Base-by-base conservation (phyloP, 169 alveolate species). In the Babesia caballi region DNA sequence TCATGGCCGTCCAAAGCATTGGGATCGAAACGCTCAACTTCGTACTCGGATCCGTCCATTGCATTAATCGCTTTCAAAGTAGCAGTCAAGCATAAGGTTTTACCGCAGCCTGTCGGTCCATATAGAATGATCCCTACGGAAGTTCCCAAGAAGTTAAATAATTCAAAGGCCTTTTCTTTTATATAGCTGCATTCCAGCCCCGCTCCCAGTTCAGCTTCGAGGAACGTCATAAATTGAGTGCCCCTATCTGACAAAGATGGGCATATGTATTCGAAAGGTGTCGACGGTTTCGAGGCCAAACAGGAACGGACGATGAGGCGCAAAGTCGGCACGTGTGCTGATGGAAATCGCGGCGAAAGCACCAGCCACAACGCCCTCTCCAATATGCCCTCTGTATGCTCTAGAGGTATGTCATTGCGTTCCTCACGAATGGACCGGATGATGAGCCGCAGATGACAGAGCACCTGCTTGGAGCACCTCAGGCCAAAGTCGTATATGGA, bases 401-500 rank as follows among this genome's bases (percentile, higher is more conserved):
- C 47, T 0, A 2, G 2, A 59, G 2, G n/a, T 38, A 14, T 28
- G 27, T 14, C 2, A n/a, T 21, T 3, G 15, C 19, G 19, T 4
- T 4, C 14, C 38, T 3, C 23, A 3, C 8, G 21, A 15, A 36
- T 36, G 27, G 8, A 21, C 4, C 9, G 1, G 3, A 40, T 19
- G 7, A 56, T 33, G 12, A 5, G 5, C 5, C 66, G 46, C 17
- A 98, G 97, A 38, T 93, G 85, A 52, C 90, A 94, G n/a, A 96
- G 85, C 21, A 96, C 98, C 56, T 95, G 86, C 88, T 97, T 97
- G 63, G 97, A 87, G 4, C 99, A 98, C 57, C 99, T 89, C 38
- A 98, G 88, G 27, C 99, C 99, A 57, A 96, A 98, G 85, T 98
- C 99, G 88, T 97, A 98, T 74, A 97, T 99, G 35, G 98, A 96